A percentile compares a stretch with the other conserved stretches of the same genome.
These are phyloP conservation scores for Solanum pennellii DNA, from an alignment of 257 asterid genomes.

Conservation along the genomic window DNA sequence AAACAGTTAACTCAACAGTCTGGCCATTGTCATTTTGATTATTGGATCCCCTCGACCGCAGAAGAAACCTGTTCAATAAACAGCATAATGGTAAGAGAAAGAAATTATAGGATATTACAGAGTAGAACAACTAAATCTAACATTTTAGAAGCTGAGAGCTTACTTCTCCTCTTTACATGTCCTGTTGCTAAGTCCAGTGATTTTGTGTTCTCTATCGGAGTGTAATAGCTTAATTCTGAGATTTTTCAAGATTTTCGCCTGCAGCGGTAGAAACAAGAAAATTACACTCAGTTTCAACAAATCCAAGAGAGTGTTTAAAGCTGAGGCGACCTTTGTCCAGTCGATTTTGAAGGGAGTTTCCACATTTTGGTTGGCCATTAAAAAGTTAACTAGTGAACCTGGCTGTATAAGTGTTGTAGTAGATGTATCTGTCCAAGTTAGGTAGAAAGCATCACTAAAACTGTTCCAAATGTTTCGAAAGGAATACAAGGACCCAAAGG, in stretches of 20 bases:
- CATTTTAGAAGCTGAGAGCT: neutral
- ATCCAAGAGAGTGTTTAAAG: neutral
- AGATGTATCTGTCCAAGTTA: conserved; percentile 25
- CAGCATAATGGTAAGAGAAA: neutral
- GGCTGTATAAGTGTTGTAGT: conserved; percentile 34
- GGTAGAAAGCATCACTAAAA: neutral
- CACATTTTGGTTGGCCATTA: conserved; percentile 30
- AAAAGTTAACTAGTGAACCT: conserved; percentile 32
- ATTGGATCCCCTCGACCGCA: neutral
- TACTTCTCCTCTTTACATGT: conserved; percentile 43
- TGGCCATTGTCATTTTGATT: neutral
- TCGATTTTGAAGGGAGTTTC: conserved; percentile 27
- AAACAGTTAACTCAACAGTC: conserved; percentile 25
- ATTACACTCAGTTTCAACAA: neutral
- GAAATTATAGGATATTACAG: neutral
- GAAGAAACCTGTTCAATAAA: conserved; percentile 15
- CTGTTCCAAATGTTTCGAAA: neutral
- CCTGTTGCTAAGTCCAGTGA: conserved; percentile 33
- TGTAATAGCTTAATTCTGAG: conserved; percentile 32
- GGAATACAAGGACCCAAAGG: neutral
- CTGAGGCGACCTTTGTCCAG: conserved; percentile 31
- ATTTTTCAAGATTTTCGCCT: conserved; percentile 36
- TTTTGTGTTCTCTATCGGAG: conserved; percentile 24
- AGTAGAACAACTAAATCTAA: neutral
- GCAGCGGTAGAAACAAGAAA: neutral